Conservation (phyloP, 169 alveolate species). For the Eimeria necatrix region DNA sequence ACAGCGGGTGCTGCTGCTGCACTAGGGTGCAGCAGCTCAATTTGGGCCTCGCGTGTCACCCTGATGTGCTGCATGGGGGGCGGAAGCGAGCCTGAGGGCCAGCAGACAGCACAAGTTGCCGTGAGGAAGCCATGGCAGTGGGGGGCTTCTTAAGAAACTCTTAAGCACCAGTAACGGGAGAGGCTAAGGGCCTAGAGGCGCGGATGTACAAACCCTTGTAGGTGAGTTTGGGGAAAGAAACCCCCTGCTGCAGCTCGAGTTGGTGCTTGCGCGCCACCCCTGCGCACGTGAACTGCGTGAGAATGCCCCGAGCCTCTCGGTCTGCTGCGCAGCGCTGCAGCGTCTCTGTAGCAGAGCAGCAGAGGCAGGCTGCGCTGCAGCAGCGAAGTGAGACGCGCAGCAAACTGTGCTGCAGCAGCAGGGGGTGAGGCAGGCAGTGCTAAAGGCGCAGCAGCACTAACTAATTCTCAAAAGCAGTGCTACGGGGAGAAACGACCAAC, state of each 20-base stretch:
- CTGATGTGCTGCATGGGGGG: slow-evolving; percentile 53
- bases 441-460: no score
- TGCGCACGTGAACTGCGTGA: slow-evolving; percentile 62
- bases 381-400: not conserved
- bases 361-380: not conserved
- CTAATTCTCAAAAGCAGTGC: not conserved
- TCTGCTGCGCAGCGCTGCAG: slow-evolving; percentile 48
- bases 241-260: slow-evolving; percentile 56
- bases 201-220: slow-evolving; percentile 58
- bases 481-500: not conserved
- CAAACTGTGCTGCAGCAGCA: not conserved
- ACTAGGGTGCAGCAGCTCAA: slow-evolving; percentile 12
- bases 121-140: not conserved
- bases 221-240: slow-evolving; percentile 58
- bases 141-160: no score
- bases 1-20: slow-evolving; percentile 1
- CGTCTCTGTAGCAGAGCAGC: slow-evolving; percentile 5
- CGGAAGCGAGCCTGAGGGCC: slow-evolving; percentile 25
- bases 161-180: not conserved
- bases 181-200: not conserved
- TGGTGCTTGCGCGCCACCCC: slow-evolving; percentile 75
- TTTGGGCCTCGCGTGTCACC: slow-evolving; percentile 50
- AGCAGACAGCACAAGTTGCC: not conserved
- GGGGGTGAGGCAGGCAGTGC: not conserved
- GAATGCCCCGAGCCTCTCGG: slow-evolving; percentile 35